Evolutionary conservation across 495 filamentous ascomycete genomes (phyloP), one percentile per base, ranked within the genome.

Genomic region (Aspergillus indologenus): DNA sequence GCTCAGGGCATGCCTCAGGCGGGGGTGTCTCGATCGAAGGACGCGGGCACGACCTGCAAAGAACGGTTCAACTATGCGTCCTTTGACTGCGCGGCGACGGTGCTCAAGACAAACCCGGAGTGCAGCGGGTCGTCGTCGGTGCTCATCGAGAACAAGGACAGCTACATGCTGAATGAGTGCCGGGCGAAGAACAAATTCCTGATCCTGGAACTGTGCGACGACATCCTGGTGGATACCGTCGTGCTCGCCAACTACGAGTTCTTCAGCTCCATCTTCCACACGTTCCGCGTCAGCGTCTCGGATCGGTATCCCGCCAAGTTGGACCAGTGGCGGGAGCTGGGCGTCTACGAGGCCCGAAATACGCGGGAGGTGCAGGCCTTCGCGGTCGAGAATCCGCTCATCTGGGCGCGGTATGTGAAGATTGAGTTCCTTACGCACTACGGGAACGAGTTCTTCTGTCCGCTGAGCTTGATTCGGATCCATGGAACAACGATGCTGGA

Each of bases 401-500:
- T 98, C 47, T 98, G 94, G 88, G 92, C 94, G 55, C 84, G 92
- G 57, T 98, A 98, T 72, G 68, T 98, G 23, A 83, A 90, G 34
- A 83, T 98, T 60, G 94, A 98, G 73, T 91, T 97, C 61, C 73
- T 98, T 58, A 91, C 82, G 6, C 94, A 98, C 68, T 98, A 93
- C 74, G 94, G 94, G 14, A 90, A 91, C 66, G 94, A 98, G 68
- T 98, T 90, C 68, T 98, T 93, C 73, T 98, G 94, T 61, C 94
- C 94, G 3, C 73, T 98, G 40, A 96, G 91, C 64, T 73, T 98
- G 19, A 78, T 98, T 31, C 85, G 94, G 48, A 88, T 97, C 12
- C 94, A 98, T 73, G 94, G 94, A 15, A 96, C 90, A 24, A 91
- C 93, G 9, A 97, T 98, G 94, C 83, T 98, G 73, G 92, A 98